Percentiles rank a stretch among this genome's conserved stretches.
These are phyloP conservation scores for Hortiboletus rubellus DNA, from an alignment of 1,284 basidiomycete species.

Conservation along the genomic window DNA sequence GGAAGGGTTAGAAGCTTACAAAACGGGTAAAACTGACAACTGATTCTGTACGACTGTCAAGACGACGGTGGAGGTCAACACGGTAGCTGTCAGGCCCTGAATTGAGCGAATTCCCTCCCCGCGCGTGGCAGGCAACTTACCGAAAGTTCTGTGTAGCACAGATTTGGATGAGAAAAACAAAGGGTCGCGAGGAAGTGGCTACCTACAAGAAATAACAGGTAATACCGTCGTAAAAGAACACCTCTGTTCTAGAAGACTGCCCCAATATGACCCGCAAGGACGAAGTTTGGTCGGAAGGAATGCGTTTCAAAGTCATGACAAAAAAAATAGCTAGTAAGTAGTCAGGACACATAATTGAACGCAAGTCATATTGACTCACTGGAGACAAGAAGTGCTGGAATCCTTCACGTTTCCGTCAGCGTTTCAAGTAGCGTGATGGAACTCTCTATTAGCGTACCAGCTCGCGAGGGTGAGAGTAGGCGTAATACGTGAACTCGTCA, in stretches of 20 bases:
- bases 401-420: conserved; percentile 11
- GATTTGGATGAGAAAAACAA: neutral
- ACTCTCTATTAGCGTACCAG: conserved; percentile 11
- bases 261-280: neutral
- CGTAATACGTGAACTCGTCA: conserved; percentile 8
- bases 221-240: conserved; percentile 16
- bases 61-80: conserved; percentile 20
- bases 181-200: neutral
- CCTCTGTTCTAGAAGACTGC: neutral
- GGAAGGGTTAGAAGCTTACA: conserved; percentile 10
- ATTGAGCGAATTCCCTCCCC: neutral
- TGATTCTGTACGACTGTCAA: conserved; percentile 16
- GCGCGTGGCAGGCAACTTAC: conserved; percentile 2
- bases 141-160: conserved; percentile 14
- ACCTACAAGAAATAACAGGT: conserved; percentile 25
- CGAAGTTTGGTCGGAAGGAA: neutral
- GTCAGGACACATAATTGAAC: conserved; percentile 3
- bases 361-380: conserved; percentile 10
- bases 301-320: conserved; percentile 17
- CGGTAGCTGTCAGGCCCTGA: conserved; percentile 1
- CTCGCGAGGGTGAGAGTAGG: conserved; percentile 22
- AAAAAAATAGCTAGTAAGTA: conserved; percentile 15
- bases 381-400: conserved; percentile 15
- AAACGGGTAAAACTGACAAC: conserved; percentile 12
- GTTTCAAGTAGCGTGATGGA: neutral